Percentiles rank a stretch among this genome's conserved stretches.
Evolutionary conservation across 805 yeast genomes (phyloP).

Genomic region (Yamadazyma phyllophila): DNA sequence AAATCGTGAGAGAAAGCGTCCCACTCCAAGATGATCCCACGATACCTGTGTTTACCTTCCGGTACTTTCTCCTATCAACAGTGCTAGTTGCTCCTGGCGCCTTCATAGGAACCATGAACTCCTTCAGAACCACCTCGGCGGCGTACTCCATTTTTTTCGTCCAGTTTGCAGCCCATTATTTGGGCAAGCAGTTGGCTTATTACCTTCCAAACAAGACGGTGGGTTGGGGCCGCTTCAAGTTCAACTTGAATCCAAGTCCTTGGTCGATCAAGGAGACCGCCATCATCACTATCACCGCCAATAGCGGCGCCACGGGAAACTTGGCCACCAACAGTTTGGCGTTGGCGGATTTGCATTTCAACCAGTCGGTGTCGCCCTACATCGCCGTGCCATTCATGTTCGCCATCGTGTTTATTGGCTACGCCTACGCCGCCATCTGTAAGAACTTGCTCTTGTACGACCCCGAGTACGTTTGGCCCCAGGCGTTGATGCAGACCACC

Average conservation of each 20-base stretch:
- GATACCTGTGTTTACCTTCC: constrained; percentile 37
- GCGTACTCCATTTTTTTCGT: constrained; percentile 53
- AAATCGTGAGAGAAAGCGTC: constrained; percentile 33
- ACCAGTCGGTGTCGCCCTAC: constrained; percentile 30
- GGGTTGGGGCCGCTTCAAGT: constrained; percentile 13
- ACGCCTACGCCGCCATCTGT: constrained; percentile 53
- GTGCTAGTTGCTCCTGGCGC: constrained; percentile 42
- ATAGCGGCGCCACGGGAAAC: constrained; percentile 52
- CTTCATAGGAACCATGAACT: constrained; percentile 40
- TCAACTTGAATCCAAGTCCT: constrained; percentile 50
- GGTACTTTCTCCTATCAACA: constrained; percentile 32
- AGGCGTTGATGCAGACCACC: constrained; percentile 52
- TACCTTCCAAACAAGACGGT: constrained; percentile 35
- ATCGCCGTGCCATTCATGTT: constrained; percentile 48
- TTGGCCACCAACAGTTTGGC: constrained; percentile 49
- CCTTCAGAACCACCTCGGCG: constrained; percentile 46
- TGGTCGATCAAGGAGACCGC: constrained; percentile 56
- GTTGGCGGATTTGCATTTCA: constrained; percentile 45
- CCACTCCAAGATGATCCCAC: constrained; percentile 39
- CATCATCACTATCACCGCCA: constrained; percentile 51
- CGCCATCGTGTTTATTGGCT: constrained; percentile 52
- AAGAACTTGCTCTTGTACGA: constrained; percentile 45
- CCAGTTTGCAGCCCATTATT: constrained; percentile 48
- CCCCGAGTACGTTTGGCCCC: constrained; percentile 50
- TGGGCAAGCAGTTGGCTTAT: constrained; percentile 45